A percentile compares a stretch with the other conserved stretches of the same genome.
phyloP scores from a whole-genome alignment of 2,329 filamentous ascomycete genomes.

The Arthrobotrys conoides region DNA sequence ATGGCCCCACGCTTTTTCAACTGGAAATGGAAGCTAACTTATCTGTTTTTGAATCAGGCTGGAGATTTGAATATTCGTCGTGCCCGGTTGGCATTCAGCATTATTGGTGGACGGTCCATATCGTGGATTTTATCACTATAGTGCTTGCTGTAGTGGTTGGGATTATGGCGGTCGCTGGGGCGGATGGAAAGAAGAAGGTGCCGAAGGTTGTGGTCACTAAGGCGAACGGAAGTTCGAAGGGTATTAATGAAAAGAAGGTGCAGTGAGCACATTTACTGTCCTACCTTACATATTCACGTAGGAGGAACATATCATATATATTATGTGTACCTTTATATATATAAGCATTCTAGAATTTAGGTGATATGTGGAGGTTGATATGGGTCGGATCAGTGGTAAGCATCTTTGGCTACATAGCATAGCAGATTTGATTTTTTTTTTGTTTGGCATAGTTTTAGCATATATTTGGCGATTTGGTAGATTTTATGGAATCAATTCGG shows the following conservation, averaged over 20 bases:
- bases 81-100: constrained; percentile 89
- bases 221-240: constrained; percentile 29
- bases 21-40: not conserved
- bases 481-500: constrained; percentile 6
- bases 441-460: not conserved
- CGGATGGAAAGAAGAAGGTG: constrained; percentile 22
- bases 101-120: constrained; percentile 92
- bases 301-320: no score
- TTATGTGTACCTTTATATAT: not conserved
- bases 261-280: constrained; percentile 17
- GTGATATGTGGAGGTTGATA: not conserved
- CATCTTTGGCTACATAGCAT: constrained; percentile 9
- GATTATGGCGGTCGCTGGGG: constrained; percentile 14
- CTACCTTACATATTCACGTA: not conserved
- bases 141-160: constrained; percentile 23
- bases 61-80: constrained; percentile 83
- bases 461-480: constrained; percentile 15
- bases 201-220: constrained; percentile 43
- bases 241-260: constrained; percentile 33
- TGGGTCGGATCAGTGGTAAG: not conserved
- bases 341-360: not conserved
- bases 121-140: constrained; percentile 74
- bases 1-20: not conserved
- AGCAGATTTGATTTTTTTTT: not conserved
- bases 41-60: constrained; percentile 72